Percentiles rank a stretch among this genome's conserved stretches.
phyloP scores from a whole-genome alignment of 2,329 filamentous ascomycete species.

The Biscogniauxia sp. region DNA sequence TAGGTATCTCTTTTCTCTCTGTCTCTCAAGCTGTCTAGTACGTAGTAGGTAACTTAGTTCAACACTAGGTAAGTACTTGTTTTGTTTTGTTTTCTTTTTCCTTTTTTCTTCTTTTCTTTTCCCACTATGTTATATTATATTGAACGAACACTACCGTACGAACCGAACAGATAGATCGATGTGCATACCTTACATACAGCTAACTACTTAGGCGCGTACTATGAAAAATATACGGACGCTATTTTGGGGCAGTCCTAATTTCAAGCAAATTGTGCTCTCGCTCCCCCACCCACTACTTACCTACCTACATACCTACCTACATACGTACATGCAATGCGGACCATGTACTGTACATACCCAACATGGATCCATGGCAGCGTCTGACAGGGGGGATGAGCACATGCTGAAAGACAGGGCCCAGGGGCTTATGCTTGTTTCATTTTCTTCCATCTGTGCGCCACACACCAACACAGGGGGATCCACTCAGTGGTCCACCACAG shows the following conservation, averaged over 20 bases:
- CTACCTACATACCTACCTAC: too few relatives aligned
- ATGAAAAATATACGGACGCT: background rate
- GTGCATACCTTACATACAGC: background rate
- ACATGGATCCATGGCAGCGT: background rate
- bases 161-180: too few relatives aligned
- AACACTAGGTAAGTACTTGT: too few relatives aligned
- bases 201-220: background rate
- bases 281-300: too few relatives aligned
- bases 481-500: background rate
- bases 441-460: slow-evolving; percentile 25
- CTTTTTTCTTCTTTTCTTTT: too few relatives aligned
- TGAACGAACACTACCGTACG: too few relatives aligned
- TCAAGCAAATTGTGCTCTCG: background rate
- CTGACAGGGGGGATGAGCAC: slow-evolving; percentile 1
- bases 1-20: too few relatives aligned
- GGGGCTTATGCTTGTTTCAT: slow-evolving; percentile 35
- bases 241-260: background rate
- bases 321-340: background rate
- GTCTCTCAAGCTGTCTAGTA: too few relatives aligned
- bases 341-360: slow-evolving; percentile 1
- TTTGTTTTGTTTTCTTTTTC: too few relatives aligned
- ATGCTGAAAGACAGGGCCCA: slow-evolving; percentile 24
- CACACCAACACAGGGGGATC: slow-evolving; percentile 4
- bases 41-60: too few relatives aligned
- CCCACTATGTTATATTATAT: too few relatives aligned